Conservation (phyloP, 2,329 filamentous ascomycete species). For the Fusarium ramigenum region DNA sequence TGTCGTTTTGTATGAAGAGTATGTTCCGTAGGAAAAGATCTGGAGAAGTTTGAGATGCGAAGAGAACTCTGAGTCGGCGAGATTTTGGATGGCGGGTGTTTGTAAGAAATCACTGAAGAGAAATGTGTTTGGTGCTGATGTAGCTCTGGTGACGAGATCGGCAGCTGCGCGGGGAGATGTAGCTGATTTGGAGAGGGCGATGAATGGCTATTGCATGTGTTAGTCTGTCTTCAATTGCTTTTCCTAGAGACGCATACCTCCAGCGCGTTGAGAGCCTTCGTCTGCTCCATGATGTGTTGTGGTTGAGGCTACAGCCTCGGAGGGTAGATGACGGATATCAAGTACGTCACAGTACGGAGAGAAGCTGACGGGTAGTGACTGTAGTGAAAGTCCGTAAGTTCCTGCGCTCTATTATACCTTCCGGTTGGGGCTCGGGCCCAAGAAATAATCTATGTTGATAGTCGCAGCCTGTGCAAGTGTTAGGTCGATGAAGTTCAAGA, state of each 20-base stretch:
- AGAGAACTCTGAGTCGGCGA: slow-evolving; percentile 70
- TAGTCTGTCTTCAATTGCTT: not conserved
- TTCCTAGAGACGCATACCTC: slow-evolving; percentile 56
- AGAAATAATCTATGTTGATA: not conserved
- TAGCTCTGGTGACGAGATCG: slow-evolving; percentile 87
- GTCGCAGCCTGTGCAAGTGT: slow-evolving; percentile 1
- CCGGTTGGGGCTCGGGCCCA: not conserved
- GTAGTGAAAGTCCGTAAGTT: not conserved
- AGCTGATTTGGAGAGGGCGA: slow-evolving; percentile 87
- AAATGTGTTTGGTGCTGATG: slow-evolving; percentile 88
- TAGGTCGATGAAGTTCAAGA: slow-evolving; percentile 14
- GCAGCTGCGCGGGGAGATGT: slow-evolving; percentile 84
- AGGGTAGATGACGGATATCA: slow-evolving; percentile 3
- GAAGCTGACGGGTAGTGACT: not conserved
- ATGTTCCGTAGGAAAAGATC: slow-evolving; percentile 94
- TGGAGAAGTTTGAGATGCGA: slow-evolving; percentile 76
- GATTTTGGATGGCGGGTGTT: slow-evolving; percentile 78
- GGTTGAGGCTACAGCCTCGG: slow-evolving; percentile 40
- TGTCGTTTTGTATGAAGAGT: slow-evolving; percentile 71
- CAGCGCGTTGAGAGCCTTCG: slow-evolving; percentile 70
- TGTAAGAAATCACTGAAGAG: slow-evolving; percentile 94
- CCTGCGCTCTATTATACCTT: not conserved
- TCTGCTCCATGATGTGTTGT: slow-evolving; percentile 73
- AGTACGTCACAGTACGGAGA: slow-evolving; percentile 1
- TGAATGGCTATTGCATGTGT: slow-evolving; percentile 75